Evolutionary conservation across 179 eudicot species (phyloP).

Genomic region (Silene noctiflora): DNA sequence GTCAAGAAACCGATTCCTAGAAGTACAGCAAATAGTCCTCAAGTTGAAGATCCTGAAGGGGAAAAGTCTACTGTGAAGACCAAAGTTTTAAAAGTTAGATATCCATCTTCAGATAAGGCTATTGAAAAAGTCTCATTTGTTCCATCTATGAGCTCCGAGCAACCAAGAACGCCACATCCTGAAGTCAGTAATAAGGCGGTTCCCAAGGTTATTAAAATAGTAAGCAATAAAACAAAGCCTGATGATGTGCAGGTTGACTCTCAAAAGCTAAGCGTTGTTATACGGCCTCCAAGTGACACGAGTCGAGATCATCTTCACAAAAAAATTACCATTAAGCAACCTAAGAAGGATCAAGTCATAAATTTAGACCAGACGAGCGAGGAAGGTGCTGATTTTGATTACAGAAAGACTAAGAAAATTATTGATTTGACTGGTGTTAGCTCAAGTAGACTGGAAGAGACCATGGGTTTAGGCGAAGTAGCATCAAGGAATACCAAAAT

Average conservation of each 20-base stretch:
- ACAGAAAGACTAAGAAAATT: conserved; percentile 74
- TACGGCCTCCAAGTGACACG: conserved; percentile 69
- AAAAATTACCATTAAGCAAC: conserved; percentile 71
- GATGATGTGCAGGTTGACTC: conserved; percentile 58
- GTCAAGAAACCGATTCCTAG: conserved; percentile 50
- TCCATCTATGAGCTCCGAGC: conserved; percentile 48
- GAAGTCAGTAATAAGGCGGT: conserved; percentile 50
- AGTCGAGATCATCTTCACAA: conserved; percentile 57
- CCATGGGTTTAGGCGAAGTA: conserved; percentile 37
- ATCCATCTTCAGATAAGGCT: conserved; percentile 54
- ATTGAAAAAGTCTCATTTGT: conserved; percentile 48
- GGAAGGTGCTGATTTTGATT: conserved; percentile 55
- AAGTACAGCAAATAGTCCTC: conserved; percentile 42
- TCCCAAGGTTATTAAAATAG: conserved; percentile 69
- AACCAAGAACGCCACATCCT: conserved; percentile 52
- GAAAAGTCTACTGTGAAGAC: conserved; percentile 60
- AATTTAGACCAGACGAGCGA: conserved; percentile 56
- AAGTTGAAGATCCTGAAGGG: conserved; percentile 52
- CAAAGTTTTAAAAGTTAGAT: conserved; percentile 73
- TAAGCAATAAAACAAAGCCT: conserved; percentile 61
- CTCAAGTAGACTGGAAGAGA: conserved; percentile 37
- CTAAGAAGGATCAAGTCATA: conserved; percentile 55
- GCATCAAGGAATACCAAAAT: conserved; percentile 43
- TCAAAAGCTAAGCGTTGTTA: conserved; percentile 58
- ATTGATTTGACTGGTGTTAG: conserved; percentile 57